These are phyloP conservation scores for Physaria fendleri DNA, from an alignment of 345 rosid species.

Conservation along the genomic window DNA sequence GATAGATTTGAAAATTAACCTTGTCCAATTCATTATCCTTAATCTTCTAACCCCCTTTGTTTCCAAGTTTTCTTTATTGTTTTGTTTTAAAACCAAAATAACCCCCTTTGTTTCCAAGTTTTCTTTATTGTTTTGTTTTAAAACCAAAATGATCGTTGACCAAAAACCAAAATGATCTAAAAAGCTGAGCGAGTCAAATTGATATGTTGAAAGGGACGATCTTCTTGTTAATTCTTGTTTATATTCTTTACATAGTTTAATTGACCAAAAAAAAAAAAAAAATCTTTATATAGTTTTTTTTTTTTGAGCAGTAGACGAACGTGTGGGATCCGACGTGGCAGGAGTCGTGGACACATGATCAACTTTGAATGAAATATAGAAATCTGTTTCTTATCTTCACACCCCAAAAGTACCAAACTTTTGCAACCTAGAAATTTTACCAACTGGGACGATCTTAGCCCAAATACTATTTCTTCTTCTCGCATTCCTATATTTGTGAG, in stretches of 20 bases:
- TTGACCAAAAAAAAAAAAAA: too few relatives aligned
- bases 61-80: not conserved
- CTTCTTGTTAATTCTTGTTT: not conserved
- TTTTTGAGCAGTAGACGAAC: not conserved
- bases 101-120: not conserved
- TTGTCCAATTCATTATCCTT: too few relatives aligned
- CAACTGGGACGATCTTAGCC: conserved; percentile 3
- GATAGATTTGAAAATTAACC: too few relatives aligned
- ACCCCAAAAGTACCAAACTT: not conserved
- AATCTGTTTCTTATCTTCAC: not conserved
- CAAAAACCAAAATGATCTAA: not conserved
- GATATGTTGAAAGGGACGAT: not conserved
- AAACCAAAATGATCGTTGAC: too few relatives aligned
- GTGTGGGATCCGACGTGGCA: conserved; percentile 25
- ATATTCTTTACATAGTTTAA: not conserved
- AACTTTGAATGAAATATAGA: too few relatives aligned
- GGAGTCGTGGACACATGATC: not conserved
- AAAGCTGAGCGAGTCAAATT: not conserved
- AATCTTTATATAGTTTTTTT: too few relatives aligned
- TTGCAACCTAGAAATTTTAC: conserved; percentile 2
- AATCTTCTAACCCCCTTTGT: too few relatives aligned
- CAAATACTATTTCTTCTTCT: not conserved
- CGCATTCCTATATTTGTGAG: not conserved
- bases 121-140: not conserved
- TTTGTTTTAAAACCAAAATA: not conserved